Conservation (phyloP, 2,329 filamentous ascomycete species). For the Fusarium sp. region DNA sequence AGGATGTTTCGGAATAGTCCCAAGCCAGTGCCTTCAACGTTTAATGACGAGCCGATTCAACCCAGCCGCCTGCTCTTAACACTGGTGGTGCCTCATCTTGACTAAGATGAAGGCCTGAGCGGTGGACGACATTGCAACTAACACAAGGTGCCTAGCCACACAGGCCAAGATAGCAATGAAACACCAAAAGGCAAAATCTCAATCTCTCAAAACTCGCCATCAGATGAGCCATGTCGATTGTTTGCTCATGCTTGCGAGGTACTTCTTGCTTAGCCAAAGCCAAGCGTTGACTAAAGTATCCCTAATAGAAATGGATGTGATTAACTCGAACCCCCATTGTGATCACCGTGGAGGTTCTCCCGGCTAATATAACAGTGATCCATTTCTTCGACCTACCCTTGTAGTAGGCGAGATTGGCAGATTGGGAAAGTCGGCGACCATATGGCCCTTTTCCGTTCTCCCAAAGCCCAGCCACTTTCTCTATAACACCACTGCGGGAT, state of each 20-base stretch:
- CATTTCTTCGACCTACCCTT: not conserved
- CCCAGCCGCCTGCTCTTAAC: not conserved
- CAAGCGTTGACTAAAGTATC: not conserved
- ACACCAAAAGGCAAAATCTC: not conserved
- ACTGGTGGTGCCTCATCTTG: not conserved
- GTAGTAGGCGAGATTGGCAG: not conserved
- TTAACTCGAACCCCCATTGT: not conserved
- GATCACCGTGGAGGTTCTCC: not conserved
- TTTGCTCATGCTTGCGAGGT: no score
- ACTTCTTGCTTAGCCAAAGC: not conserved
- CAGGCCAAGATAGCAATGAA: not conserved
- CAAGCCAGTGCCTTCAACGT: not conserved
- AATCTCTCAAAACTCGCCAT: not conserved
- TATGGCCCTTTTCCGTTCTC: not conserved
- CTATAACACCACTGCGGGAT: not conserved
- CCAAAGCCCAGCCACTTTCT: conserved; percentile 5
- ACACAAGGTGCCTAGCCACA: not conserved
- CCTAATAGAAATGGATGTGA: not conserved
- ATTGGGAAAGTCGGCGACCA: not conserved
- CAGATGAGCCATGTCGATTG: no score
- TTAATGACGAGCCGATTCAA: not conserved
- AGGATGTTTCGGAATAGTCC: not conserved
- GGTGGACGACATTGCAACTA: not conserved
- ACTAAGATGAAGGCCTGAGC: not conserved
- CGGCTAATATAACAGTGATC: not conserved